Base-by-base conservation (phyloP, 108 stramenopile genomes). In the Skeletonema tropicum region DNA sequence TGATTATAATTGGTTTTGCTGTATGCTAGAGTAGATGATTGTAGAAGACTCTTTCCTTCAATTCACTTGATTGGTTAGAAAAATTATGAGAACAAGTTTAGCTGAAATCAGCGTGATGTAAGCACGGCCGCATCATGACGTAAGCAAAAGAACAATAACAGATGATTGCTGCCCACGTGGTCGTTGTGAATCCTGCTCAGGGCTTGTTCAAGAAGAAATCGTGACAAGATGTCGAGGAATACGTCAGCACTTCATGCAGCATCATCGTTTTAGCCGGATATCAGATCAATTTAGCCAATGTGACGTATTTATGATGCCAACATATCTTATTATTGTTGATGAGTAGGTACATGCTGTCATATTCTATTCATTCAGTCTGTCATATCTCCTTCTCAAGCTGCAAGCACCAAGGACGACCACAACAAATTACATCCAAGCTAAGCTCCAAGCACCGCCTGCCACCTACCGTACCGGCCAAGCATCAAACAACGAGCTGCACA, bases 81-180 rank as follows among this genome's bases (percentile, higher is more conserved):
- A 23, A 52, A 23, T 52, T 52, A 52, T 52, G 49, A 52, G 49
- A 19, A 23, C 17, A 52, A 4, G 21, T 52, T 5, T 52, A n/a
- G 49, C 49, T 52, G 49, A 52, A 52, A 52, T 21, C 21, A 25
- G 23, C 21, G 46, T 52, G 49, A 52, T 23, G 49, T 8, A 52
- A 52, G 49, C 49, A 52, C 49, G 49, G 5, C 49, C 21, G 49
- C 9, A n/a, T n/a, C n/a, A n/a, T 52, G 49, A 52, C 49, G 49
- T 52, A 52, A 52, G 49, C 49, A 52, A 21, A 52, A n/a, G n/a
- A n/a, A n/a, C n/a, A n/a, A n/a, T n/a, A n/a, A 52, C 1, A 42
- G n/a, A 42, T 14, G 3, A 48, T 2, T 52, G 7, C 15, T 52
- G 49, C 21, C 21, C 3, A 52, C 3, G 49, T 52, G 49, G 49